phyloP scores from a whole-genome alignment of 352 stramenopile species.

The Phytophthora multivora region DNA sequence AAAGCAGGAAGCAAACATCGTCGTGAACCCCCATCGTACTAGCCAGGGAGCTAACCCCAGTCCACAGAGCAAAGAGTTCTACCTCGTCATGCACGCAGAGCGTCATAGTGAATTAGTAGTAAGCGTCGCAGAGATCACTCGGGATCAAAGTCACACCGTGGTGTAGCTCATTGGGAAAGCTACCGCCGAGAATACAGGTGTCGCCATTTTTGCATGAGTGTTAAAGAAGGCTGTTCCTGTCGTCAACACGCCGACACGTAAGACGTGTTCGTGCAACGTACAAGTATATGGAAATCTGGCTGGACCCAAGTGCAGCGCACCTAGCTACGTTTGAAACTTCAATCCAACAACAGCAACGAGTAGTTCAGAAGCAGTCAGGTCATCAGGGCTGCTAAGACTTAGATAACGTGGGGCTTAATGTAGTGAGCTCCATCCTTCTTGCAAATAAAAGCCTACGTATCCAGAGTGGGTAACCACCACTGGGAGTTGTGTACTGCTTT shows the following conservation, averaged over 20 bases:
- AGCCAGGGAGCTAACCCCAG: neutral
- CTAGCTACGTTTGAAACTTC: neutral
- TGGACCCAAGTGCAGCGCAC: conserved; percentile 6
- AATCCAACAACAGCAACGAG: conserved; percentile 12
- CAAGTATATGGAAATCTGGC: conserved; percentile 5
- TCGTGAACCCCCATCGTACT: conserved; percentile 11
- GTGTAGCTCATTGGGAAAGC: conserved; percentile 34
- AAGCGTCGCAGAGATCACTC: conserved; percentile 16
- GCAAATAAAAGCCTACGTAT: no score
- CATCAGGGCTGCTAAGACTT: neutral
- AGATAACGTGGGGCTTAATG: neutral
- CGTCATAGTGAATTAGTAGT: conserved; percentile 20
- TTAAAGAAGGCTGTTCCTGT: conserved; percentile 4
- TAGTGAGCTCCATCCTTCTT: neutral
- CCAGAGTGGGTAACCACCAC: no score
- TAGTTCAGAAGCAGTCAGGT: conserved; percentile 26
- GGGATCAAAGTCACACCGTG: conserved; percentile 2
- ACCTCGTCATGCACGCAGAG: conserved; percentile 14
- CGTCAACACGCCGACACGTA: neutral
- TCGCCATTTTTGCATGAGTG: conserved; percentile 26
- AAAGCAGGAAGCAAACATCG: conserved; percentile 22
- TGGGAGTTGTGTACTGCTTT: no score
- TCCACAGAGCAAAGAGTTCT: conserved; percentile 17
- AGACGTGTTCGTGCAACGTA: neutral
- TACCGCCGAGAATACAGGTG: conserved; percentile 13